Conservation (phyloP, 2,329 filamentous ascomycete species). For the Orbilia ellipsospora region DNA sequence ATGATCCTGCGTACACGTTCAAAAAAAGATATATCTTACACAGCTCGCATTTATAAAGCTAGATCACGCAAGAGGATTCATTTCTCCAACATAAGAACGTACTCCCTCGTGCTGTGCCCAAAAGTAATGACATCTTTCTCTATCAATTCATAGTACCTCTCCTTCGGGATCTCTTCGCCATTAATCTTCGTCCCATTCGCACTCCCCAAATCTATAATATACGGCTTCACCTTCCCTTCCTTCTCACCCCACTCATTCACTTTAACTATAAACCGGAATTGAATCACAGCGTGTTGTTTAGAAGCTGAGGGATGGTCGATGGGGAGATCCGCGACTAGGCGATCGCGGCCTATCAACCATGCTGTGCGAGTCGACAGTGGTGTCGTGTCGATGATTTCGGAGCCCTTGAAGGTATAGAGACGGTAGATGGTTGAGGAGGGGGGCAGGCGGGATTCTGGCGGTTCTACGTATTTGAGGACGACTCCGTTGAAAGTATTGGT, state of each 20-base stretch:
- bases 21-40: not conserved
- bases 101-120: conserved; percentile 85
- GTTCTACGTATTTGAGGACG: conserved; percentile 95
- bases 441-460: conserved; percentile 89
- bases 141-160: conserved; percentile 84
- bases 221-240: conserved; percentile 81
- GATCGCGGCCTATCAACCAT: conserved; percentile 88
- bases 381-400: conserved; percentile 82
- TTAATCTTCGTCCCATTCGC: conserved; percentile 91
- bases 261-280: conserved; percentile 87
- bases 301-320: conserved; percentile 92
- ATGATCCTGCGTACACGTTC: too few relatives aligned
- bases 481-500: conserved; percentile 86
- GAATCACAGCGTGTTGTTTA: conserved; percentile 94
- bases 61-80: not conserved
- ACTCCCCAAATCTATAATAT: conserved; percentile 92
- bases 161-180: conserved; percentile 75
- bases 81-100: conserved; percentile 85
- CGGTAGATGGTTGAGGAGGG: conserved; percentile 82
- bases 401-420: conserved; percentile 89
- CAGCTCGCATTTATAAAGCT: not conserved
- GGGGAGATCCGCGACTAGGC: conserved; percentile 80
- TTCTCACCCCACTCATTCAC: conserved; percentile 88
- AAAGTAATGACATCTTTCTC: conserved; percentile 91
- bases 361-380: conserved; percentile 77